Conservation (phyloP, 805 yeast genomes). For the Saccharomyces eubayanus region DNA sequence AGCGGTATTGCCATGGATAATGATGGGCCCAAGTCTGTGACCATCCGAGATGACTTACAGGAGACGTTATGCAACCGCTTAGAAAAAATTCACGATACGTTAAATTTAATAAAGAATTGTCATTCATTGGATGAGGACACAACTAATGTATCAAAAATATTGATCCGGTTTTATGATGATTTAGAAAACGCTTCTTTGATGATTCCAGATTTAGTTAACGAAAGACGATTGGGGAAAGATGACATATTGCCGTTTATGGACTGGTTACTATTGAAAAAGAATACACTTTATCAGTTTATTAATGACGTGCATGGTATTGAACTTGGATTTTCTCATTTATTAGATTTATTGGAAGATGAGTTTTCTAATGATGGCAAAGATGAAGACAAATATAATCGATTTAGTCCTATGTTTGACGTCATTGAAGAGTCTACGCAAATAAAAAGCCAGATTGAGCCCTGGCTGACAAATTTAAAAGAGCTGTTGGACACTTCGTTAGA, state of each 20-base stretch:
- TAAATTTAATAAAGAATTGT: neutral
- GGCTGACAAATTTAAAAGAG: constrained; percentile 25
- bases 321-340: constrained; percentile 27
- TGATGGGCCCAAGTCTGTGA: neutral
- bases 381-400: constrained; percentile 3
- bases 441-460: constrained; percentile 21
- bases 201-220: neutral
- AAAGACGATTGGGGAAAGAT: neutral
- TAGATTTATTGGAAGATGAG: constrained; percentile 31
- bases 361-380: constrained; percentile 10
- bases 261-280: constrained; percentile 32
- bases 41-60: neutral
- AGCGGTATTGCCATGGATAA: neutral
- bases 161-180: neutral
- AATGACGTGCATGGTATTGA: constrained; percentile 32
- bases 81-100: neutral
- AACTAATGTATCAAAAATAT: neutral
- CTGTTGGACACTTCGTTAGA: constrained; percentile 36
- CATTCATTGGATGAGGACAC: neutral
- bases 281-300: constrained; percentile 28
- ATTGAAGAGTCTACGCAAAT: constrained; percentile 31
- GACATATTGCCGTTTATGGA: constrained; percentile 8
- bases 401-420: constrained; percentile 20
- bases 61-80: neutral
- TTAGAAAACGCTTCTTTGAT: neutral